Evolutionary conservation across 169 alveolate genomes (phyloP), one percentile per base, ranked within the genome.

Genomic region (Eimeria necatrix): DNA sequence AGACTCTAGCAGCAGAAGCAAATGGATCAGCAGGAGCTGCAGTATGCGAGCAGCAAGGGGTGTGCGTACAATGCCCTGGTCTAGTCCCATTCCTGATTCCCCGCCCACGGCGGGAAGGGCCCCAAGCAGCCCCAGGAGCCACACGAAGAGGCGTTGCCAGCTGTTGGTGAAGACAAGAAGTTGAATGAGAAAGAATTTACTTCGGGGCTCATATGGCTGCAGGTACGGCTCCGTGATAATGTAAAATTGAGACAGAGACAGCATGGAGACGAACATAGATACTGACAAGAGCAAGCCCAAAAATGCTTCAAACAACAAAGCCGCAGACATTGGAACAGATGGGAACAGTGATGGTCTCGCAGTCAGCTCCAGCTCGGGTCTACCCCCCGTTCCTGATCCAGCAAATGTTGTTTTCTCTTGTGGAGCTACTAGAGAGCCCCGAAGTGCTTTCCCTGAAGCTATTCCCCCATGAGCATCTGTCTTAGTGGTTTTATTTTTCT

Each of bases 191-290:
- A 87, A 74, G 70, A 87, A 87, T 22, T 87, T 87, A n/a, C 53
- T 53, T 48, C 26, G 53, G 52, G 93, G 93, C 16, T 87, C 68
- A 84, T 87, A 87, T 14, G 93, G 93, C 52, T 49, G 68, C 3
- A 87, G 52, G n/a, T 59, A 74, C n/a, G 93, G 22, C 48, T 87
- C 93, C 8, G 93, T 87, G 93, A 74, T 59, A 51, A 87, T 51
- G 84, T 87, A 87, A 70, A 87, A 87, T 71, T 87, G 93, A 48
- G 73, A 60, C 26, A 87, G 93, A 6, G 93, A 87, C 20, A 87
- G 70, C 93, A 87, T 87, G 84, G 83, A 87, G 9, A 20, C 41
- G 84, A 68, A 64, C 32, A 87, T 74, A 0, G 93, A 87, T 7
- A 51, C 46, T 12, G 73, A 53, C n/a, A 87, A 51, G 70, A 64